Conservation (phyloP, 495 filamentous ascomycete species). For the Cryomyces minteri region DNA sequence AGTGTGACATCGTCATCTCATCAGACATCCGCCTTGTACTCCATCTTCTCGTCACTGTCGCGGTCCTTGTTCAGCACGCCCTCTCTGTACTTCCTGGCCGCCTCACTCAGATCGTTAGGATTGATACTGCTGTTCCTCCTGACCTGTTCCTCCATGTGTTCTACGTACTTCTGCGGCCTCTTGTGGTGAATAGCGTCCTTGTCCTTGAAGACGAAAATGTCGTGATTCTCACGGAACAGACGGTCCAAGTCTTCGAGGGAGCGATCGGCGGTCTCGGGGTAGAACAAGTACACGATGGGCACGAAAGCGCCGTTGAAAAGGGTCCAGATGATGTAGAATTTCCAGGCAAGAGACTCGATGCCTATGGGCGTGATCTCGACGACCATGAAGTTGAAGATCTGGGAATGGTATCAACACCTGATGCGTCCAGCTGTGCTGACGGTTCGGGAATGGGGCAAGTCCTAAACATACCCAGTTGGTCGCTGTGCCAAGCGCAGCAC, state of each 20-base stretch:
- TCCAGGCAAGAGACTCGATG: conserved; percentile 39
- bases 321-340: conserved; percentile 47
- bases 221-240: conserved; percentile 23
- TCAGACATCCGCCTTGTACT: not conserved
- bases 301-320: conserved; percentile 40
- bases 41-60: not conserved
- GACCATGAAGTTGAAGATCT: conserved; percentile 37
- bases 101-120: not conserved
- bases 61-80: not conserved
- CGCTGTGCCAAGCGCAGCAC: conserved; percentile 35
- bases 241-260: conserved; percentile 32
- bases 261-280: conserved; percentile 38
- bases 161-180: conserved; percentile 20
- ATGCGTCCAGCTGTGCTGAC: no score
- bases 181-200: conserved; percentile 21
- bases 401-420: no score
- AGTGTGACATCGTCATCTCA: no score
- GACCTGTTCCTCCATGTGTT: conserved; percentile 17
- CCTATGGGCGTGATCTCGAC: conserved; percentile 45
- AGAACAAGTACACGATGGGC: conserved; percentile 42
- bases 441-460: no score
- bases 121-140: conserved; percentile 14
- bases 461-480: conserved; percentile 28
- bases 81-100: not conserved
- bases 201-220: conserved; percentile 21